A percentile compares a stretch with the other conserved stretches of the same genome.
Conservation (phyloP, 192 early-diverging fungal species). For the Entrophospora sp. region DNA sequence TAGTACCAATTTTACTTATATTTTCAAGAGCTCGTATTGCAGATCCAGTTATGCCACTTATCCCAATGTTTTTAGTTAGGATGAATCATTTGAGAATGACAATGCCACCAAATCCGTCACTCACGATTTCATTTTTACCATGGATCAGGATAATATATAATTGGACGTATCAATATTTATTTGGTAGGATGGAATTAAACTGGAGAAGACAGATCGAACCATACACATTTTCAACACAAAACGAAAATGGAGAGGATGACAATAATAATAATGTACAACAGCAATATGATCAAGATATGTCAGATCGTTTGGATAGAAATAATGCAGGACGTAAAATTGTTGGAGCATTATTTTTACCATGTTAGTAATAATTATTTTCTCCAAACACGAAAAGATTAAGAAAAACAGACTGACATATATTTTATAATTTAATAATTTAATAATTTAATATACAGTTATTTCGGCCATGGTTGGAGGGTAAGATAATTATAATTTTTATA, state of each 20-base stretch:
- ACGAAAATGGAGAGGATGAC: conserved; percentile 17
- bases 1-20: conserved; percentile 54
- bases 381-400: background rate
- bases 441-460: conserved; percentile 37
- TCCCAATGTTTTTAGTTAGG: conserved; percentile 47
- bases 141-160: conserved; percentile 53
- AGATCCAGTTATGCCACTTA: conserved; percentile 53
- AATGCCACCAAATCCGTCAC: conserved; percentile 53
- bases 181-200: conserved; percentile 43
- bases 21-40: conserved; percentile 49
- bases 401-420: too few relatives aligned
- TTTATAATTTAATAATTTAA: too few relatives aligned
- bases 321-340: conserved; percentile 52
- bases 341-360: conserved; percentile 54
- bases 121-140: conserved; percentile 53
- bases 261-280: conserved; percentile 11
- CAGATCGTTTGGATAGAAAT: conserved; percentile 44
- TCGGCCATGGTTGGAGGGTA: conserved; percentile 55
- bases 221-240: conserved; percentile 1
- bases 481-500: too few relatives aligned
- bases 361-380: background rate
- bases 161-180: conserved; percentile 42
- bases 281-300: conserved; percentile 34
- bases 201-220: conserved; percentile 43
- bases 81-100: conserved; percentile 45